Conservation (phyloP, 257 asterid genomes). For the Rubia yunnanensis region DNA sequence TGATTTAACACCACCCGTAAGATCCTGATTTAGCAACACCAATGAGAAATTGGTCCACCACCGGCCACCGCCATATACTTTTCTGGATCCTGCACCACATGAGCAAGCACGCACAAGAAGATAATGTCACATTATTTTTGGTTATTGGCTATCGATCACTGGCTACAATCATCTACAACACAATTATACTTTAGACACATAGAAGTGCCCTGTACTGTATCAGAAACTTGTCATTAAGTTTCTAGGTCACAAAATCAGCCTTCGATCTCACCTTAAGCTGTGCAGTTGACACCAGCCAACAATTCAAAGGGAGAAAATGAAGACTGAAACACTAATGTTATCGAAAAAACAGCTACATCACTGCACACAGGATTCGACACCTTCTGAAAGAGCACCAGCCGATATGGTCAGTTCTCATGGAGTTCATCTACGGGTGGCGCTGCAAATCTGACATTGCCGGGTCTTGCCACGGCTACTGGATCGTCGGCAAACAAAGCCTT, state of each 20-base stretch:
- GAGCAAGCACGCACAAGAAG: background rate
- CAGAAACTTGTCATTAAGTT: slow-evolving; percentile 4
- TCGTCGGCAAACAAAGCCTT: slow-evolving; percentile 79
- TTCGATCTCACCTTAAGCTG: slow-evolving; percentile 8
- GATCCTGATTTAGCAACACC: too few relatives aligned
- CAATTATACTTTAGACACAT: background rate
- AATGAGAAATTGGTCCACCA: too few relatives aligned
- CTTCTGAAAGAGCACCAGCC: slow-evolving; percentile 2
- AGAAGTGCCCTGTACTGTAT: slow-evolving; percentile 11
- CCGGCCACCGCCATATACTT: background rate
- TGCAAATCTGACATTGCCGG: slow-evolving; percentile 76
- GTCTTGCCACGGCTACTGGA: slow-evolving; percentile 80
- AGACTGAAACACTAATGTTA: background rate
- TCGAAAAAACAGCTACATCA: background rate
- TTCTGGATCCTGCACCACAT: background rate
- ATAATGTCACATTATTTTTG: background rate
- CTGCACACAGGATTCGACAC: slow-evolving; percentile 1
- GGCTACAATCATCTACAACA: background rate
- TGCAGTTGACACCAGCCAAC: background rate
- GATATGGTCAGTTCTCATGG: slow-evolving; percentile 26
- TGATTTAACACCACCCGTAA: too few relatives aligned
- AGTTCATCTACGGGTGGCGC: slow-evolving; percentile 65
- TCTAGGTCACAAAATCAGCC: slow-evolving; percentile 11
- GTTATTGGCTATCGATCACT: background rate
- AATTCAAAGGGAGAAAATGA: slow-evolving; percentile 9